Evolutionary conservation across 2,329 filamentous ascomycete species (phyloP).

Genomic region (Neocatenulostroma microsporum): DNA sequence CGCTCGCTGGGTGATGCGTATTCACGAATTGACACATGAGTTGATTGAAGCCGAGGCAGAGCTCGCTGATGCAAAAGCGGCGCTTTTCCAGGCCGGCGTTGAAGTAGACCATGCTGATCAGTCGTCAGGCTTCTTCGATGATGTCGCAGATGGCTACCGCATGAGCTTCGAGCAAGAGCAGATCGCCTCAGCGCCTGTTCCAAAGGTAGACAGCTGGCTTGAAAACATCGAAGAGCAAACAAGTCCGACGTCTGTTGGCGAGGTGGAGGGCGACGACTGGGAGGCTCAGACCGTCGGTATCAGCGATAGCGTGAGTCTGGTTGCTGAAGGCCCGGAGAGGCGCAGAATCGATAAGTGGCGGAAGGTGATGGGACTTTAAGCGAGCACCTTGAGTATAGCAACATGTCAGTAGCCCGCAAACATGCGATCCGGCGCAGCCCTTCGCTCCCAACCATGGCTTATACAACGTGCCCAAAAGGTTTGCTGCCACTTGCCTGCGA

Average conservation of each 20-base stretch:
- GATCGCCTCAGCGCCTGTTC: slow-evolving; percentile 2
- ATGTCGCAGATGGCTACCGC: slow-evolving; percentile 13
- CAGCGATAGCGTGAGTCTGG: slow-evolving; percentile 15
- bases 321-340: slow-evolving; percentile 13
- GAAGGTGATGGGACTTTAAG: background rate
- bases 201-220: slow-evolving; percentile 6
- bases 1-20: slow-evolving; percentile 8
- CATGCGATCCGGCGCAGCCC: background rate
- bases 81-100: slow-evolving; percentile 7
- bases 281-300: slow-evolving; percentile 13
- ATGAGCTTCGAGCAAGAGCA: slow-evolving; percentile 7
- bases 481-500: too few relatives aligned
- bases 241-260: background rate
- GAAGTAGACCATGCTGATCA: slow-evolving; percentile 7
- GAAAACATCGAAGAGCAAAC: slow-evolving; percentile 1
- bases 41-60: slow-evolving; percentile 16
- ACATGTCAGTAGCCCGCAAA: background rate
- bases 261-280: slow-evolving; percentile 8
- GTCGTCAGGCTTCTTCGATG: slow-evolving; percentile 12
- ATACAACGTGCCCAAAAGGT: too few relatives aligned
- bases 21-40: slow-evolving; percentile 11
- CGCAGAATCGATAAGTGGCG: slow-evolving; percentile 16
- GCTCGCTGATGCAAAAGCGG: slow-evolving; percentile 8
- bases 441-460: too few relatives aligned
- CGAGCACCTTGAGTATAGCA: too few relatives aligned